A percentile compares a stretch with the other conserved stretches of the same genome.
Evolutionary conservation across 176 grass and related monocot species (phyloP).

Genomic region (Bonia amplexicaulis): DNA sequence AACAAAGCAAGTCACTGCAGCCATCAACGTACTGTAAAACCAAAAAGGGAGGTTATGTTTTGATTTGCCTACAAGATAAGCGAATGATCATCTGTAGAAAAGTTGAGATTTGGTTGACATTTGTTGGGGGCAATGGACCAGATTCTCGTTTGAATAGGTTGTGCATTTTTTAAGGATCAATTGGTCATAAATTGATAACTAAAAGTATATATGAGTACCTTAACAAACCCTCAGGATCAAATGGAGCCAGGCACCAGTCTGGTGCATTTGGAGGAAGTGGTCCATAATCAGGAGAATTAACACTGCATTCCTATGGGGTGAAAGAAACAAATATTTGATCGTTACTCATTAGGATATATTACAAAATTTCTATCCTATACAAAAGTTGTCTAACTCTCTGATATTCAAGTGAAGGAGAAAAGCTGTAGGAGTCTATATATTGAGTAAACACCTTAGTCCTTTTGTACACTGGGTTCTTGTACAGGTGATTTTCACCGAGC

Average conservation of each 20-base stretch:
- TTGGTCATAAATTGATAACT: neutral
- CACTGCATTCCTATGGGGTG: constrained; percentile 75
- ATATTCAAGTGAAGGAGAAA: neutral
- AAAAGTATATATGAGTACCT: constrained; percentile 39
- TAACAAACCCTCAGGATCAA: constrained; percentile 91
- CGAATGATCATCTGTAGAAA: neutral
- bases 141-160: neutral
- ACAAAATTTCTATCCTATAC: neutral
- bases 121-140: neutral
- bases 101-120: constrained; percentile 1
- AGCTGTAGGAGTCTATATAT: neutral
- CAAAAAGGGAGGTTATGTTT: constrained; percentile 2
- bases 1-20: constrained; percentile 78
- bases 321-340: constrained; percentile 7
- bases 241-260: constrained; percentile 83
- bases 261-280: constrained; percentile 73
- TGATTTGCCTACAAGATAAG: constrained; percentile 1
- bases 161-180: neutral
- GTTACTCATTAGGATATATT: neutral
- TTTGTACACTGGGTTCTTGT: constrained; percentile 79
- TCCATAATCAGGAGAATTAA: constrained; percentile 93
- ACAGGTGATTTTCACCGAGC: constrained; percentile 82
- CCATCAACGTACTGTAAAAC: constrained; percentile 70
- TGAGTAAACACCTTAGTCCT: constrained; percentile 79
- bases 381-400: neutral